Conservation (phyloP, 352 stramenopile genomes). For the Thraustotheca clavata region DNA sequence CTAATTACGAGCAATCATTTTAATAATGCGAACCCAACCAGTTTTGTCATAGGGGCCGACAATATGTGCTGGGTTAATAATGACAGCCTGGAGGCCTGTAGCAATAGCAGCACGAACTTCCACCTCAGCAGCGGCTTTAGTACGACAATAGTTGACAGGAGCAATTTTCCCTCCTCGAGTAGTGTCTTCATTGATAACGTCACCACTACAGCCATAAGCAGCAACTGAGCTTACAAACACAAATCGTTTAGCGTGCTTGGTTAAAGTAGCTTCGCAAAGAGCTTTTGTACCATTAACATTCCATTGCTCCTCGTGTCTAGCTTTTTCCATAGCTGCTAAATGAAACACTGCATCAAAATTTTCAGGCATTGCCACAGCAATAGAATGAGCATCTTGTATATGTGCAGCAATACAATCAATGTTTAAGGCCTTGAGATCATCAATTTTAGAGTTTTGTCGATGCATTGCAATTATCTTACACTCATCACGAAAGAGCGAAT, state of each 20-base stretch:
- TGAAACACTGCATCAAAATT: constrained; percentile 13
- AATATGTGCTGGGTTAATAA: constrained; percentile 18
- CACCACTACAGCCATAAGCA: not conserved
- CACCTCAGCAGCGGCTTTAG: not conserved
- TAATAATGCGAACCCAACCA: not conserved
- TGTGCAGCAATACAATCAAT: constrained; percentile 5
- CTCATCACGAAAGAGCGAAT: not conserved
- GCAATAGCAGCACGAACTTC: constrained; percentile 2
- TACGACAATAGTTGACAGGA: not conserved
- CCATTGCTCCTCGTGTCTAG: not conserved
- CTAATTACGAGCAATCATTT: not conserved
- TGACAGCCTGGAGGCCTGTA: constrained; percentile 4
- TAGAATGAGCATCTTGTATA: not conserved
- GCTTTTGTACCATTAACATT: constrained; percentile 8
- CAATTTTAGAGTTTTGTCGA: not conserved
- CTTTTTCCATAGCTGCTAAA: not conserved
- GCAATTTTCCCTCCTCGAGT: not conserved
- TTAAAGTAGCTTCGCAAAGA: not conserved
- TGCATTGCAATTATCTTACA: constrained; percentile 2
- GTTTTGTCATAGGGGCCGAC: not conserved
- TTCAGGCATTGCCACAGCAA: not conserved
- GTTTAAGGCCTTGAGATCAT: not conserved
- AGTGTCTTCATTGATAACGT: not conserved
- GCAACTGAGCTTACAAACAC: constrained; percentile 15
- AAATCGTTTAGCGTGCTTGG: constrained; percentile 6